Conservation (phyloP, 345 rosid genomes). For the Syzygium aromaticum region DNA sequence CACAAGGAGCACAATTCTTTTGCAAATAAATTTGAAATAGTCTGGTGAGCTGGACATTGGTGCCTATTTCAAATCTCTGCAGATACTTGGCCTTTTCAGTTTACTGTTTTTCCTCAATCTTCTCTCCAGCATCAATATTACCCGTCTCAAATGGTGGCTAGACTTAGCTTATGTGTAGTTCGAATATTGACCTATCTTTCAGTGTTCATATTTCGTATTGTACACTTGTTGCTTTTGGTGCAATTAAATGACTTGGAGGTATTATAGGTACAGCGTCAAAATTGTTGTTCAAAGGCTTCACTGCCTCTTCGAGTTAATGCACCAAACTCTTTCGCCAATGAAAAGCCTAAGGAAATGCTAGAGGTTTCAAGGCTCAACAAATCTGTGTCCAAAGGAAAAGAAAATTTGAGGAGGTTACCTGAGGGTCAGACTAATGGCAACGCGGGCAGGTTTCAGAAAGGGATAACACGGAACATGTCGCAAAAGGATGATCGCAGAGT, state of each 20-base stretch:
- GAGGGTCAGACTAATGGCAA: constrained; percentile 4
- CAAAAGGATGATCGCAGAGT: constrained; percentile 9
- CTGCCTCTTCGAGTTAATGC: constrained; percentile 13
- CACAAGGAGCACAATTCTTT: not conserved
- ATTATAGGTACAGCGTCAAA: constrained; percentile 23
- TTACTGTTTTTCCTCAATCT: not conserved
- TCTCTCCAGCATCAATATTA: not conserved
- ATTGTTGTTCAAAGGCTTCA: constrained; percentile 10
- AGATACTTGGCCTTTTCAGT: not conserved
- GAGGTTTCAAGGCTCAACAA: not conserved
- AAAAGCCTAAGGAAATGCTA: constrained; percentile 25
- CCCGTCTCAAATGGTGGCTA: not conserved
- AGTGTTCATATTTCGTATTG: not conserved
- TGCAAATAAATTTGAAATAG: not conserved
- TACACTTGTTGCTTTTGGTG: not conserved
- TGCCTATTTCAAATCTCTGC: not conserved
- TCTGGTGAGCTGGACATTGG: not conserved
- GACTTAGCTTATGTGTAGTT: not conserved
- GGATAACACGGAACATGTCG: constrained; percentile 6
- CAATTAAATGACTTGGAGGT: not conserved
- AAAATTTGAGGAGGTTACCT: not conserved
- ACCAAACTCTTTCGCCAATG: not conserved
- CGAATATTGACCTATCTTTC: not conserved
- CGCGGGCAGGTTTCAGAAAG: constrained; percentile 10
- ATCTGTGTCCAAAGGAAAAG: not conserved